phyloP scores from a whole-genome alignment of 1,284 basidiomycete genomes.

The Sphaerobolus stellatus region DNA sequence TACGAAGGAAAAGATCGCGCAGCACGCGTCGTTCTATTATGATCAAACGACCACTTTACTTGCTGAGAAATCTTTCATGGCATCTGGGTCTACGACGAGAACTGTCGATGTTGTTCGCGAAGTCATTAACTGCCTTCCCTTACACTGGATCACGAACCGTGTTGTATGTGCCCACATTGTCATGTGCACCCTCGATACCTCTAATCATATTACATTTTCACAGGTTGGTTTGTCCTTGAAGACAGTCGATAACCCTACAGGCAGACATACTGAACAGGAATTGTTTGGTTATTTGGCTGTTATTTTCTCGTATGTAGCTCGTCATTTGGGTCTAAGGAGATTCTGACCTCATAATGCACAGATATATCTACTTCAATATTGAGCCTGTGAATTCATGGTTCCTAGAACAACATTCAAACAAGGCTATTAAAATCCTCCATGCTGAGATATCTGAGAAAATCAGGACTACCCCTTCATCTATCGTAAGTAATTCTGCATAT shows the following conservation, averaged over 20 bases:
- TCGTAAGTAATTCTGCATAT: constrained; percentile 6
- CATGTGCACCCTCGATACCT: background rate
- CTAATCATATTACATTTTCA: background rate
- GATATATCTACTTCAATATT: constrained; percentile 62
- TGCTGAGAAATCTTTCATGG: constrained; percentile 43
- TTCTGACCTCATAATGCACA: constrained; percentile 23
- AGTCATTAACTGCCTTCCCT: constrained; percentile 65
- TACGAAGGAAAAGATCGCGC: constrained; percentile 33
- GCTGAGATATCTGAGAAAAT: constrained; percentile 48
- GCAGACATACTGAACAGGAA: constrained; percentile 49
- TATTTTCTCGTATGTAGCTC: constrained; percentile 48
- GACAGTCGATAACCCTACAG: constrained; percentile 42
- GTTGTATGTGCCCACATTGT: constrained; percentile 45
- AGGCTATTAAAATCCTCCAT: constrained; percentile 45
- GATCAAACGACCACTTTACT: constrained; percentile 60
- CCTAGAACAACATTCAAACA: constrained; percentile 46
- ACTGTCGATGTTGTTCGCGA: constrained; percentile 70
- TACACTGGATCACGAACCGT: constrained; percentile 63
- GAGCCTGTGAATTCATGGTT: constrained; percentile 59
- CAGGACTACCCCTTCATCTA: constrained; percentile 16
- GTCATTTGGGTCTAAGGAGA: background rate
- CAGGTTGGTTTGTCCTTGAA: constrained; percentile 67
- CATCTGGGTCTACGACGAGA: constrained; percentile 33
- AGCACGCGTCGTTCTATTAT: constrained; percentile 60
- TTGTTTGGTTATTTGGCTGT: constrained; percentile 53